Percentiles rank a stretch among this genome's conserved stretches.
phyloP scores from a whole-genome alignment of 768 basidiomycete species.

The Pisolithus marmoratus region DNA sequence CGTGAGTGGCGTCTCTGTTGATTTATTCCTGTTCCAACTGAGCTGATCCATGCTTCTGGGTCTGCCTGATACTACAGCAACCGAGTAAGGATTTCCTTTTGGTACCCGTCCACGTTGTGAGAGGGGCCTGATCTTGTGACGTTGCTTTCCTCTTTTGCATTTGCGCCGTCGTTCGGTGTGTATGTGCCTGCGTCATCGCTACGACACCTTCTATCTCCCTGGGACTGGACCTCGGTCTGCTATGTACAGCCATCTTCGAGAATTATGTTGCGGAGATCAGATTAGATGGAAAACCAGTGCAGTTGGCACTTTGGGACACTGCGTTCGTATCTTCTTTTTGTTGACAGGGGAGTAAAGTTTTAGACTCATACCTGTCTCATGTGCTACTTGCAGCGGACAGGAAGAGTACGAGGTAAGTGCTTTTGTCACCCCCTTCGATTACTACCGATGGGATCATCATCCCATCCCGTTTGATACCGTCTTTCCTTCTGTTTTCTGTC shows the following conservation, averaged over 20 bases:
- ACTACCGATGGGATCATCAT: too few species aligned
- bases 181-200: background rate
- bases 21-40: background rate
- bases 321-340: constrained; percentile 58
- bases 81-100: constrained; percentile 32
- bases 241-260: constrained; percentile 82
- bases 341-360: background rate
- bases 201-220: background rate
- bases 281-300: constrained; percentile 95
- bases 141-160: background rate
- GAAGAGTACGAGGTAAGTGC: constrained; percentile 91
- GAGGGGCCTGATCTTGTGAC: background rate
- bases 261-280: constrained; percentile 99
- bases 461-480: too few species aligned
- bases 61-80: constrained; percentile 33
- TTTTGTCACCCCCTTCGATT: background rate
- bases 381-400: constrained; percentile 63
- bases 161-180: background rate
- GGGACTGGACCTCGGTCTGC: background rate
- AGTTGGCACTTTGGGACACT: constrained; percentile 97
- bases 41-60: background rate
- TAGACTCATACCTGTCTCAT: background rate
- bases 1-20: constrained; percentile 41
- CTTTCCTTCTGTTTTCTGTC: too few species aligned
- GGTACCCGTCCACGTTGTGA: background rate